phyloP scores from a whole-genome alignment of 1,139 yeast species.

The Candida sp. region DNA sequence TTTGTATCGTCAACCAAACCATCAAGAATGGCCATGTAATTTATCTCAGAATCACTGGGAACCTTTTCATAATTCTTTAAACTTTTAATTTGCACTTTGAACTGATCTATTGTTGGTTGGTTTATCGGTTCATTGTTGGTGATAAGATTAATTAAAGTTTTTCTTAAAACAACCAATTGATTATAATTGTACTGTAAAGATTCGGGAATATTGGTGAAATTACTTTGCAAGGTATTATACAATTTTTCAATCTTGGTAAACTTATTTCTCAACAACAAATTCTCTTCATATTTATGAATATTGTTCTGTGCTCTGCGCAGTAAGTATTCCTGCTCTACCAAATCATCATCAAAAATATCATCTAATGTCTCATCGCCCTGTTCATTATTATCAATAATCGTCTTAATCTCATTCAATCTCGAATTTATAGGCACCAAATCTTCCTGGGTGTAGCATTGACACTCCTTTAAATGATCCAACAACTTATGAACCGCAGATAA shows the following conservation, averaged over 20 bases:
- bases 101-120: slow-evolving; percentile 9
- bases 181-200: slow-evolving; percentile 51
- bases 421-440: slow-evolving; percentile 75
- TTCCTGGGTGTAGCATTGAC: slow-evolving; percentile 76
- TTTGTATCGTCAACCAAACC: slow-evolving; percentile 82
- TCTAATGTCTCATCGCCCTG: slow-evolving; percentile 25
- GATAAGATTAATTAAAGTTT: slow-evolving; percentile 28
- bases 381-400: slow-evolving; percentile 50
- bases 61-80: slow-evolving; percentile 25
- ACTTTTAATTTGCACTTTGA: slow-evolving; percentile 23
- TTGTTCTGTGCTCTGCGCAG: slow-evolving; percentile 6
- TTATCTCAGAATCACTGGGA: slow-evolving; percentile 13
- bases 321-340: slow-evolving; percentile 5
- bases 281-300: slow-evolving; percentile 49
- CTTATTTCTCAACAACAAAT: slow-evolving; percentile 53
- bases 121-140: slow-evolving; percentile 16
- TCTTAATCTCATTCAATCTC: slow-evolving; percentile 64
- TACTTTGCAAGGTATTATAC: slow-evolving; percentile 48
- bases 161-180: slow-evolving; percentile 37
- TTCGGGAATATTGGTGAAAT: slow-evolving; percentile 54
- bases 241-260: slow-evolving; percentile 55
- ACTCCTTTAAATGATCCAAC: slow-evolving; percentile 75
- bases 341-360: slow-evolving; percentile 13
- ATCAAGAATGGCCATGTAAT: slow-evolving; percentile 49
- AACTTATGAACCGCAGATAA: slow-evolving; percentile 80